Evolutionary conservation across 2,329 filamentous ascomycete genomes (phyloP).

Genomic region (Cercospora citrullina): DNA sequence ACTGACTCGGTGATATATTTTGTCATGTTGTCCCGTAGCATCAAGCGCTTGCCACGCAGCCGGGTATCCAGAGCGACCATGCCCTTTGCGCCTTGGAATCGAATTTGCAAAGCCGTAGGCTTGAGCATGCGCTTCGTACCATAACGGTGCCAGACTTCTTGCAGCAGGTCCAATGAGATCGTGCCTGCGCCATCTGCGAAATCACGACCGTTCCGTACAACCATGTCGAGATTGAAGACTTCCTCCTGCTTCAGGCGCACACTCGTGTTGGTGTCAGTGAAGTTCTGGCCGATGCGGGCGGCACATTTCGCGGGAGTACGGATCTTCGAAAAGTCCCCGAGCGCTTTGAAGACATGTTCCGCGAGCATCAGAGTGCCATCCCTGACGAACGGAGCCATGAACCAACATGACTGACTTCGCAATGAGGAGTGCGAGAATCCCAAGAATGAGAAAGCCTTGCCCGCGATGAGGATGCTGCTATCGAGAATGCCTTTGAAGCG

Average conservation of each 20-base stretch:
- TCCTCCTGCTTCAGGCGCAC: constrained; percentile 50
- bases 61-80: constrained; percentile 70
- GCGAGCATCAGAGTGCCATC: constrained; percentile 39
- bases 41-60: constrained; percentile 59
- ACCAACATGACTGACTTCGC: constrained; percentile 70
- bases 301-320: constrained; percentile 58
- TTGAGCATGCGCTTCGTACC: constrained; percentile 47
- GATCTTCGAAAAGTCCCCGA: constrained; percentile 56
- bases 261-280: constrained; percentile 70
- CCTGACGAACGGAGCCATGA: constrained; percentile 53
- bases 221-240: constrained; percentile 49
- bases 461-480: constrained; percentile 63
- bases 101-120: constrained; percentile 72
- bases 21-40: constrained; percentile 71
- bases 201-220: constrained; percentile 57
- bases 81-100: constrained; percentile 72
- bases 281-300: constrained; percentile 64
- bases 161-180: constrained; percentile 62
- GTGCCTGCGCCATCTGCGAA: constrained; percentile 83
- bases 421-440: constrained; percentile 81
- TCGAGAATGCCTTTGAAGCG: constrained; percentile 63
- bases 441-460: constrained; percentile 64
- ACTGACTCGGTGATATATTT: constrained; percentile 66
- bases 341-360: constrained; percentile 44
- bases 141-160: constrained; percentile 60